These are phyloP conservation scores for Candida sanyiensis DNA, from an alignment of 805 yeast species.

Conservation along the genomic window DNA sequence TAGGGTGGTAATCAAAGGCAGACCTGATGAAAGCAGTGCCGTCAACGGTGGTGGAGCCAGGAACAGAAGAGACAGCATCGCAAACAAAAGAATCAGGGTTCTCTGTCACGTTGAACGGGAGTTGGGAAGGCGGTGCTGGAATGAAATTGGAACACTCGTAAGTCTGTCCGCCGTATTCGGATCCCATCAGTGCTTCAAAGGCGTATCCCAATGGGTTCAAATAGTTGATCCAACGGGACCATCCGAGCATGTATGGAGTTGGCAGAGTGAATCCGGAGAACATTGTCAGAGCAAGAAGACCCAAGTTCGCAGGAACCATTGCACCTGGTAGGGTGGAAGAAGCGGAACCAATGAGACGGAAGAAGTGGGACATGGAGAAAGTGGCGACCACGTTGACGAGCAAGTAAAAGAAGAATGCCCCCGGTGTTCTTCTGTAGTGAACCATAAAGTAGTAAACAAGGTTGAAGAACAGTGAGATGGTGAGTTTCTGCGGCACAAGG, in stretches of 20 bases:
- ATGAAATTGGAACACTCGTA: constrained; percentile 44
- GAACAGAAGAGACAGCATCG: constrained; percentile 28
- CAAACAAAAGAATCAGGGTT: constrained; percentile 30
- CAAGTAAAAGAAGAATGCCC: constrained; percentile 48
- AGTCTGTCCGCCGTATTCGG: constrained; percentile 40
- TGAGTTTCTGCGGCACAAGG: constrained; percentile 56
- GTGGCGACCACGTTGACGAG: constrained; percentile 37
- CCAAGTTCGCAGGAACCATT: constrained; percentile 50
- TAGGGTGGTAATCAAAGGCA: constrained; percentile 38
- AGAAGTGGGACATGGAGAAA: constrained; percentile 47
- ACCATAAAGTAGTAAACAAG: constrained; percentile 54
- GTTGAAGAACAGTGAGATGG: constrained; percentile 39
- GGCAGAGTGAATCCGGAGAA: constrained; percentile 55
- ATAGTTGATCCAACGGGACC: constrained; percentile 60
- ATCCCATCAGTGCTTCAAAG: constrained; percentile 50
- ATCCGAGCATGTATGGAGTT: constrained; percentile 46
- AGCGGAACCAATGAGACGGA: constrained; percentile 46
- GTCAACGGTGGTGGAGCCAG: constrained; percentile 43
- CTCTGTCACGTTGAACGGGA: constrained; percentile 15
- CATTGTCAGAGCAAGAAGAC: constrained; percentile 42
- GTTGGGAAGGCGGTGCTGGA: constrained; percentile 29
- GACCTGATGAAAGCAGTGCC: constrained; percentile 45
- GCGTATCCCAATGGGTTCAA: constrained; percentile 50
- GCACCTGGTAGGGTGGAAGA: constrained; percentile 43
- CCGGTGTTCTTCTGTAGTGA: constrained; percentile 41